Base-by-base conservation (phyloP, 768 basidiomycete species). In the Rhodocollybia butyracea region DNA sequence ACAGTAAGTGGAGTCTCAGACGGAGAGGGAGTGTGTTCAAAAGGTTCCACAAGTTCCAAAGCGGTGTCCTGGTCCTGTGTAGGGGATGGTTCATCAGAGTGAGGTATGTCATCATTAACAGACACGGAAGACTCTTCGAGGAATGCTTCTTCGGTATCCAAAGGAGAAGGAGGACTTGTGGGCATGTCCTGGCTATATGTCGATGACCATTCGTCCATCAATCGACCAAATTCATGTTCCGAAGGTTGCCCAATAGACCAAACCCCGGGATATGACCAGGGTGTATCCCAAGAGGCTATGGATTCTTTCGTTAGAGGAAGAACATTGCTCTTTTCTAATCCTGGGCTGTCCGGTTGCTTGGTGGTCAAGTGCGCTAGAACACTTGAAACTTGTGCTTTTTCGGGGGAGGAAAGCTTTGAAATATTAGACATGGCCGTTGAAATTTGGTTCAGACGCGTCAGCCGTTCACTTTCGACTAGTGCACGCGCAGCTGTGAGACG, bases 381-480 rank as follows among this genome's bases (percentile, higher is more conserved):
- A 15, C 24, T 24, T 5, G 52, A 54, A 5, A 54, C 22, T 42
- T 21, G 41, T 2, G 27, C 40, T 43, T 43, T 54, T n/a, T 41
- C 40, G 4, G 3, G 3, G 12, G 41, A 19, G 19, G 40, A 39
- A 13, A 54, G 41, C 24, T 36, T n/a, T 15, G 52, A 8, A 58
- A 79, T 73, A 50, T 66, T 66, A 11, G 70, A 60, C 26, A 83
- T 63, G 4, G 77, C 66, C 36, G 63, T 65, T 34, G 71, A 70
- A 43, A 83, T 61, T 40, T 72, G 73, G 26, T 69, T 66, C 2
- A 91, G 73, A 43, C 89, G 77, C 51, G 74, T 65, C 38, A 83
- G 71, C 53, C 89, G 82, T 26, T 78, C 78, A 17, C 67, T 62
- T 66, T 91, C 89, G 19, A 90, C 74, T 10, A 69, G 66, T 8